Conservation (phyloP, 495 filamentous ascomycete genomes). For the Chaetomium cochliodes region DNA sequence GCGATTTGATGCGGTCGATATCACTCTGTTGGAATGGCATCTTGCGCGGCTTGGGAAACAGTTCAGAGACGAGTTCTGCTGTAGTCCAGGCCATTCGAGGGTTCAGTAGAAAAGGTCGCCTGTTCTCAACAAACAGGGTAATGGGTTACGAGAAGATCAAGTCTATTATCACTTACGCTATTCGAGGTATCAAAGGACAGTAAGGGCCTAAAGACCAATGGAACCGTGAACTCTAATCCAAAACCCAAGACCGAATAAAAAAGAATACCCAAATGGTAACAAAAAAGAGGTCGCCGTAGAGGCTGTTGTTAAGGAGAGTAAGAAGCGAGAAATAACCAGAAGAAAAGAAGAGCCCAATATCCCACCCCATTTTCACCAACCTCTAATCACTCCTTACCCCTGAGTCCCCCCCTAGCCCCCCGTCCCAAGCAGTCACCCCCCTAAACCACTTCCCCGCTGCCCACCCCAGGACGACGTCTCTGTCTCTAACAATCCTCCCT, state of each 20-base stretch:
- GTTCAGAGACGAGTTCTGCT: neutral
- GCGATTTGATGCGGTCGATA: neutral
- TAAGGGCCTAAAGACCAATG: neutral
- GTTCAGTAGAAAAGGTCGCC: neutral
- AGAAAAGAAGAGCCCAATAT: neutral
- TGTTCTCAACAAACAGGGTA: too few relatives aligned
- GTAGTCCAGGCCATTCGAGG: neutral
- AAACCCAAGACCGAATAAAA: neutral
- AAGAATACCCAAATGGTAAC: neutral
- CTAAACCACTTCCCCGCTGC: neutral
- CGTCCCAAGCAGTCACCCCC: neutral
- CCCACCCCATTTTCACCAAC: neutral
- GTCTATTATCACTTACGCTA: neutral
- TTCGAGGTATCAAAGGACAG: conserved; percentile 4
- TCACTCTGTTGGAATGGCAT: neutral
- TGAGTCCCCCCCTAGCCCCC: neutral
- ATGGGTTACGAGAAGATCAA: neutral
- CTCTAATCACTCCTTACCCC: neutral
- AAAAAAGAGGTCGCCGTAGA: neutral
- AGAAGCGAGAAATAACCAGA: neutral
- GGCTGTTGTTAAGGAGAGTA: neutral
- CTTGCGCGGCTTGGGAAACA: neutral
- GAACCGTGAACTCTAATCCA: neutral
- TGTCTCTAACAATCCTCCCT: conserved; percentile 21
- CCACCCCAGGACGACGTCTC: neutral